Evolutionary conservation across 1,284 basidiomycete genomes (phyloP), one percentile per base, ranked within the genome.

Genomic region (Microbotryum violaceum): DNA sequence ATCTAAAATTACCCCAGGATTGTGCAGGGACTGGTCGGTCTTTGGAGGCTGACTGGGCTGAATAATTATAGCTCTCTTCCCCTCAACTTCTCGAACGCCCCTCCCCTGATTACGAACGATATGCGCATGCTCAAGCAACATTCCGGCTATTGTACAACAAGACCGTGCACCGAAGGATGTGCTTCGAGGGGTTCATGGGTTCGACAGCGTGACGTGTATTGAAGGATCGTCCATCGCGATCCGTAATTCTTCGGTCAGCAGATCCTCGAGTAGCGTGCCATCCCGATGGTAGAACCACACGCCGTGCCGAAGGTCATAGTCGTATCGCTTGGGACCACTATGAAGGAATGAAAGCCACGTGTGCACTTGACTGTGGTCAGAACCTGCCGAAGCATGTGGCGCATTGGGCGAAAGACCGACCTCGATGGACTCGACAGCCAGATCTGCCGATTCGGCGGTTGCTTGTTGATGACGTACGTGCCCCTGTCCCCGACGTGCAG

Each of bases 381-480:
- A 29, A 6, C 31, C 27, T 29, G 51, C 31, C 21, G 6, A 33
- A 21, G 23, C 51, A 14, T 3, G 0, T 25, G 51, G 10, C 21
- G 16, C 14, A 31, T 7, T 20, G 6, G 20, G 23, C 45, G 23
- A 12, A 9, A 9, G 51, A 53, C 51, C 9, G 12, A 53, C 51
- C 51, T 53, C 25, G 51, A 29, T 0, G 94, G 94, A 44, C 91
- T 94, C 14, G 90, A 93, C 42, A 98, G 80, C 94, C 94, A 98
- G 73, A 98, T 97, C 76, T 98, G 96, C 77, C 92, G 91, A 75
- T 97, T 97, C 6, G 96, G 94, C 10, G 94, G 94, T 76, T 98
- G 94, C 80, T 98, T 98, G 79, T 98, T 98, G 78, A 98, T 89
- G 48, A 97, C 94, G 78, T 97, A 98, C n/a, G 90, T 97, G 21